Base-by-base conservation (phyloP, 208 protist species). In the Acanthamoeba royreba region DNA sequence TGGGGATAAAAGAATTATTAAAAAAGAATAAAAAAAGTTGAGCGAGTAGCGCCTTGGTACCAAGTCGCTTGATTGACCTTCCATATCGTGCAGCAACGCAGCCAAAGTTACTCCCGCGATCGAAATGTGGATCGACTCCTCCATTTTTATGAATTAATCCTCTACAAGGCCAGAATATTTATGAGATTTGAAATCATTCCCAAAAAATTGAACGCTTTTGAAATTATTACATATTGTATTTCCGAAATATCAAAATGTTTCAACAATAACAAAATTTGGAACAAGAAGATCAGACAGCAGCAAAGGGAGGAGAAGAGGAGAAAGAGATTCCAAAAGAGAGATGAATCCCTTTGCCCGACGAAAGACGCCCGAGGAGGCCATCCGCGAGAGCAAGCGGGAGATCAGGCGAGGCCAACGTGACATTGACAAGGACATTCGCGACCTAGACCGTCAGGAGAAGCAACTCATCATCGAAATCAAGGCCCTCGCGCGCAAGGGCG, bases 281-380 rank as follows among this genome's bases (percentile, higher is more conserved):
- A n/a, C n/a, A n/a, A n/a, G n/a, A n/a, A n/a, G n/a, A n/a, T n/a
- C n/a, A n/a, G n/a, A n/a, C n/a, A n/a, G n/a, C n/a, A n/a, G n/a
- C n/a, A n/a, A n/a, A n/a, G n/a, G n/a, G n/a, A n/a, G n/a, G n/a
- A n/a, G n/a, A n/a, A n/a, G n/a, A n/a, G n/a, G n/a, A n/a, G n/a
- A n/a, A n/a, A n/a, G n/a, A n/a, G n/a, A n/a, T n/a, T n/a, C n/a
- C n/a, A n/a, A n/a, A n/a, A n/a, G n/a, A n/a, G n/a, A n/a, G n/a
- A n/a, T n/a, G n/a, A n/a, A n/a, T n/a, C n/a, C n/a, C n/a, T n/a
- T n/a, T n/a, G n/a, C n/a, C n/a, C n/a, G n/a, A n/a, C n/a, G n/a
- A n/a, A n/a, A 89, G 49, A 89, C 81, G 81, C 81, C 81, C 1
- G 81, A 89, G n/a, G 49, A 89, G 81, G 81, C 52, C 81, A 63